Conservation (phyloP, 805 yeast species). For the Candida argentea region DNA sequence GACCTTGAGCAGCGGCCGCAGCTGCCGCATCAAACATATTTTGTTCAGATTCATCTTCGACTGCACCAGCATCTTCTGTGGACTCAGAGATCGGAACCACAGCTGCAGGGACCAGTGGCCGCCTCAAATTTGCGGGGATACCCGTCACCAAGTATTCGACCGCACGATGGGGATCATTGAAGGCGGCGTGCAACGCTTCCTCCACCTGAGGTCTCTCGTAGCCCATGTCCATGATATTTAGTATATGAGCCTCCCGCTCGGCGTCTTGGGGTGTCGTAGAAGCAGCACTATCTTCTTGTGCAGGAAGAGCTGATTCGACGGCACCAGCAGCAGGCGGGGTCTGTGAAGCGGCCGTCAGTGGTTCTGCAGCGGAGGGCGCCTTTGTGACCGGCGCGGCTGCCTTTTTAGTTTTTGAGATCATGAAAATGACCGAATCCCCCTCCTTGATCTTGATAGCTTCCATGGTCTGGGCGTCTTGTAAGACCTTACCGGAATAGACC, state of each 20-base stretch:
- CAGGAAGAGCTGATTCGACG: slow-evolving; percentile 13
- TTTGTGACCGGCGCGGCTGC: slow-evolving; percentile 15
- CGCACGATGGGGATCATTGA: slow-evolving; percentile 95
- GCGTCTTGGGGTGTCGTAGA: slow-evolving; percentile 70
- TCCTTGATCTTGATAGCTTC: slow-evolving; percentile 69
- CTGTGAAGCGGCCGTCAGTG: slow-evolving; percentile 10
- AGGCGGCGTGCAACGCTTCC: slow-evolving; percentile 88
- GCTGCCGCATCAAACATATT: slow-evolving; percentile 48
- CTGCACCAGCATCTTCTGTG: slow-evolving; percentile 20
- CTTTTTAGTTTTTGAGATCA: slow-evolving; percentile 51
- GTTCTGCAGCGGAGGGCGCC: slow-evolving; percentile 17
- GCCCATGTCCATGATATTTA: slow-evolving; percentile 91
- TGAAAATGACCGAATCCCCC: slow-evolving; percentile 82
- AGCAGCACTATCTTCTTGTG: slow-evolving; percentile 10
- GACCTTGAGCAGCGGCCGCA: slow-evolving; percentile 15
- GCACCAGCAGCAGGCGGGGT: slow-evolving; percentile 12
- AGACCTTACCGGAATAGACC: slow-evolving; percentile 85
- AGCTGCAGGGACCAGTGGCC: slow-evolving; percentile 12
- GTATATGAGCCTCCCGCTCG: slow-evolving; percentile 68
- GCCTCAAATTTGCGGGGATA: slow-evolving; percentile 56
- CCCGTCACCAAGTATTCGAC: slow-evolving; percentile 92
- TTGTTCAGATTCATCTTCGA: slow-evolving; percentile 9
- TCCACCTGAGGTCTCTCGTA: slow-evolving; percentile 82
- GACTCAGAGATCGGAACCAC: slow-evolving; percentile 9
- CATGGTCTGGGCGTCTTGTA: slow-evolving; percentile 72